These are phyloP conservation scores for Vinca minor DNA, from an alignment of 257 asterid species.

Conservation along the genomic window DNA sequence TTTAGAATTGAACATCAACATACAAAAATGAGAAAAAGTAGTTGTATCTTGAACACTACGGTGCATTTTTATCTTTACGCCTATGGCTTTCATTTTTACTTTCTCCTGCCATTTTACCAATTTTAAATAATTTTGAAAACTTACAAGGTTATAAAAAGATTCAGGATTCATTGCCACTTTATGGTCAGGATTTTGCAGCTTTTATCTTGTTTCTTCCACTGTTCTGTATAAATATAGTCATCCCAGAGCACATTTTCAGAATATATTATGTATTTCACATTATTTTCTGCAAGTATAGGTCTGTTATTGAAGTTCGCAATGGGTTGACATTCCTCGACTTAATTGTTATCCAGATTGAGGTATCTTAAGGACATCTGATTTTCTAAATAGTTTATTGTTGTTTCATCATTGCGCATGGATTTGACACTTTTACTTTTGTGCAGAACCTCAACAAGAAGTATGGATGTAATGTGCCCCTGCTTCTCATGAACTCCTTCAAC, in stretches of 20 bases:
- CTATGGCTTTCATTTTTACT: background rate
- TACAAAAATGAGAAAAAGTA: background rate
- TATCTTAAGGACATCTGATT: slow-evolving; percentile 14
- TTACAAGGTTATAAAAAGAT: background rate
- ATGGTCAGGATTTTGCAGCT: background rate
- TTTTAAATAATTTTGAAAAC: background rate
- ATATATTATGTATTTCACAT: background rate
- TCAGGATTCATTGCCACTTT: background rate
- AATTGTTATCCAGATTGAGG: slow-evolving; percentile 96
- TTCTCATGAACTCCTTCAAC: slow-evolving; percentile 96
- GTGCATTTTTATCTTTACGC: background rate
- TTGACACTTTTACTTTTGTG: slow-evolving; percentile 18
- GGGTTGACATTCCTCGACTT: slow-evolving; percentile 96
- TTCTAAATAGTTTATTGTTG: background rate
- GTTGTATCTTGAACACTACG: background rate
- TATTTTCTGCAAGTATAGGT: slow-evolving; percentile 38
- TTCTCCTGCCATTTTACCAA: background rate
- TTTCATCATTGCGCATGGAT: background rate
- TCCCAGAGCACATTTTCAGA: background rate
- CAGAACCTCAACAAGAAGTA: slow-evolving; percentile 76
- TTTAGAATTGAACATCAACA: background rate
- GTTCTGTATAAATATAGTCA: background rate
- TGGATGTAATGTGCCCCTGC: slow-evolving; percentile 91
- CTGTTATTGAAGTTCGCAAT: slow-evolving; percentile 97
- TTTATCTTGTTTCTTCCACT: background rate